Percentiles rank a stretch among this genome's conserved stretches.
Evolutionary conservation across 2,329 filamentous ascomycete species (phyloP).

Genomic region (Fusarium guadeloupense): DNA sequence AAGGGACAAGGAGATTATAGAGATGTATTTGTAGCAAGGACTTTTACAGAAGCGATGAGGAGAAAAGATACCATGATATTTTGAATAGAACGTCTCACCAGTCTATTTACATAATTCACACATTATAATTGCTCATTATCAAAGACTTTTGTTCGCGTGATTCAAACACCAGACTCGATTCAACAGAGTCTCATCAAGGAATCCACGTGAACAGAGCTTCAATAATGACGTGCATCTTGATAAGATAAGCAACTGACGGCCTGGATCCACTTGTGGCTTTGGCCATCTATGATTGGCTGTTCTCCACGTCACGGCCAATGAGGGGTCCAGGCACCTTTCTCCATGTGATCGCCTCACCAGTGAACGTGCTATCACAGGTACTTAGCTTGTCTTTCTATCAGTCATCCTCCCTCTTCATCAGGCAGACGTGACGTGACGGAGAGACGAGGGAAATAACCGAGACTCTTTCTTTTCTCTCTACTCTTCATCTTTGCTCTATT

Average conservation of each 20-base stretch:
- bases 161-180: constrained; percentile 11
- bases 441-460: not conserved
- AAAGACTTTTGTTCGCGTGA: constrained; percentile 11
- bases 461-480: not conserved
- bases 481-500: not conserved
- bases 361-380: constrained; percentile 23
- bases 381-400: constrained; percentile 11
- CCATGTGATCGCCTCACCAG: constrained; percentile 46
- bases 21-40: not conserved
- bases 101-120: not conserved
- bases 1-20: not conserved
- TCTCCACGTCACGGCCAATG: constrained; percentile 28
- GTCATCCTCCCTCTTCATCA: constrained; percentile 10
- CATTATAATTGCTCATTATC: too few species aligned
- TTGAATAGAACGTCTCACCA: not conserved
- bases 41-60: not conserved
- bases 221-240: constrained; percentile 33
- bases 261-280: not conserved
- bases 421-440: constrained; percentile 11
- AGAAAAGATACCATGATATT: constrained; percentile 18
- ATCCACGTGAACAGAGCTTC: constrained; percentile 21
- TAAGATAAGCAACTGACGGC: constrained; percentile 23
- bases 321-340: constrained; percentile 32
- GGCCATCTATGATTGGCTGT: constrained; percentile 7
- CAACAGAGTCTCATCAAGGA: not conserved